Evolutionary conservation across 331 rosid species (phyloP), one percentile per base, ranked within the genome.

Genomic region (Cucumis variabilis): DNA sequence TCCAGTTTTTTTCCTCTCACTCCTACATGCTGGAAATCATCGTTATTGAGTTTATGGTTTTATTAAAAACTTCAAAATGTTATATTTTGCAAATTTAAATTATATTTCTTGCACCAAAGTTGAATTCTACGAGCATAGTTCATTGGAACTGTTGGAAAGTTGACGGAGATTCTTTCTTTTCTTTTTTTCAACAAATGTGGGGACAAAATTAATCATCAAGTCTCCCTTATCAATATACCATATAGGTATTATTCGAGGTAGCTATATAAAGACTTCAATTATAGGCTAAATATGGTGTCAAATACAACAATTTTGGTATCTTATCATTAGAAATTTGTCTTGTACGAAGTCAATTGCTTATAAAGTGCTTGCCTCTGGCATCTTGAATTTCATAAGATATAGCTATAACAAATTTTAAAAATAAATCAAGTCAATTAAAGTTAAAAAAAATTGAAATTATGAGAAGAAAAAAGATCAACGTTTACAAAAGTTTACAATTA

Each of bases 221-320:
- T 13, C 27, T 75, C 27, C 11, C 33, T 13, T 76, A 12, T 33
- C 37, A 33, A 33, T 33, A 33, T 33, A 33, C 1, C 37, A 33
- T 33, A 33, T 46, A 76, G 82, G 62, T 21, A 76, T 6, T 46
- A 44, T 46, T 78, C 17, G n/a, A 25, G 41, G 50, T 33, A 17
- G 48, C 50, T 78, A 50, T 4, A 9, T 44, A 76, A 74, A 41
- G 83, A 78, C 66, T 51, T 78, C 58, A 24, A 78, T 79, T 53
- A 51, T 7, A 79, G 46, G 66, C 44, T 78, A 25, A 79, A 21
- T 76, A 46, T 79, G 84, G 84, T 51, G 84, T 79, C 84, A 79
- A 51, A 79, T 51, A 79, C 46, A 24, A 6, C 84, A 14, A 79
- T 15, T 79, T 79, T 79, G 84, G 67, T 79, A 67, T 79, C 84